Conservation (phyloP, 1,284 basidiomycete genomes). For the Pterula multifida region DNA sequence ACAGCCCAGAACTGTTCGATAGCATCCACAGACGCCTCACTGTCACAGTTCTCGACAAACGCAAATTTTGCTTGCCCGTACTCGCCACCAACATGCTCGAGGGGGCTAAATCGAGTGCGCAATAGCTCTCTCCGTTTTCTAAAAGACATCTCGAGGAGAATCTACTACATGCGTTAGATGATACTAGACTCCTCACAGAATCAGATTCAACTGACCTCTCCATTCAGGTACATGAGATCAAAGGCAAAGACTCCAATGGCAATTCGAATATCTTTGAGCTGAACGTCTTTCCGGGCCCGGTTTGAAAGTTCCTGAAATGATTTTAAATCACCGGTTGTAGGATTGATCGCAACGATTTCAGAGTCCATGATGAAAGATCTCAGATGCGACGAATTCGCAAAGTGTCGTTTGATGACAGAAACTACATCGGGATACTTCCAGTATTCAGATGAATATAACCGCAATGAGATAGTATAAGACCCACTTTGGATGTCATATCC, state of each 20-base stretch:
- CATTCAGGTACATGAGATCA: slow-evolving; percentile 85
- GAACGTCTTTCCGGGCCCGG: slow-evolving; percentile 79
- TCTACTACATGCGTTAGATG: slow-evolving; percentile 25
- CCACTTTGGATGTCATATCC: slow-evolving; percentile 81
- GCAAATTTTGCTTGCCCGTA: slow-evolving; percentile 53
- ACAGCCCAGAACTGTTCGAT: slow-evolving; percentile 73
- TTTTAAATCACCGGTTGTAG: slow-evolving; percentile 49
- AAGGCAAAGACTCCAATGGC: slow-evolving; percentile 83
- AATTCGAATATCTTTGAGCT: slow-evolving; percentile 69
- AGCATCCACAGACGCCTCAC: slow-evolving; percentile 45
- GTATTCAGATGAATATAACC: neutral
- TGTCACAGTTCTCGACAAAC: slow-evolving; percentile 74
- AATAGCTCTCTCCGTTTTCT: slow-evolving; percentile 62
- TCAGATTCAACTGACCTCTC: slow-evolving; percentile 33
- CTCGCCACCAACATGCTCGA: slow-evolving; percentile 24
- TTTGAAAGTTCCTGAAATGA: slow-evolving; percentile 84
- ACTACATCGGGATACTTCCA: slow-evolving; percentile 80
- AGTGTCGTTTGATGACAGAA: slow-evolving; percentile 38
- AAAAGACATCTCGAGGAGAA: slow-evolving; percentile 63
- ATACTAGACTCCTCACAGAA: slow-evolving; percentile 3
- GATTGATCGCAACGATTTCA: slow-evolving; percentile 74
- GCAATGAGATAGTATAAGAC: slow-evolving; percentile 8
- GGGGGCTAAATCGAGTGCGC: slow-evolving; percentile 44
- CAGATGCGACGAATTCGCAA: slow-evolving; percentile 29
- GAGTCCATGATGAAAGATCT: slow-evolving; percentile 76